Conservation (phyloP, 768 basidiomycete species). For the Pisolithus albus region DNA sequence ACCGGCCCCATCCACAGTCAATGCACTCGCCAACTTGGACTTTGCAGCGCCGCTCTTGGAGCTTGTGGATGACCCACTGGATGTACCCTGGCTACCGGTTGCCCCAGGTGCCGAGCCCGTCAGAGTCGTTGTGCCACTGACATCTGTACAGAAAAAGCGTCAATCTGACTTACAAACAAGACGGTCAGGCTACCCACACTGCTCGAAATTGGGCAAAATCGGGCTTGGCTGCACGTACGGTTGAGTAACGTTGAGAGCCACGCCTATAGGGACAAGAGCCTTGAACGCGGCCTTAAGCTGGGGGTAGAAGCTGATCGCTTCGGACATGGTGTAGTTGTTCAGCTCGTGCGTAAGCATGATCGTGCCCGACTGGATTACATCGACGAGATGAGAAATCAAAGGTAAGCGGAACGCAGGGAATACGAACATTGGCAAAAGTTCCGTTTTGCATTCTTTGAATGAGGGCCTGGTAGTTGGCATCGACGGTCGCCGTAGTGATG, state of each 20-base stretch:
- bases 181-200: slow-evolving; percentile 31
- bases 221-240: slow-evolving; percentile 47
- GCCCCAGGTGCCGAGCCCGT: neutral
- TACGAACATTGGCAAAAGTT: slow-evolving; percentile 32
- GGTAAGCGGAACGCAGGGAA: neutral
- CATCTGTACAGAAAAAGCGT: slow-evolving; percentile 9
- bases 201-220: slow-evolving; percentile 35
- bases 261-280: slow-evolving; percentile 47
- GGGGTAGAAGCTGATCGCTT: slow-evolving; percentile 46
- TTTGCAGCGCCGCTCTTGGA: neutral
- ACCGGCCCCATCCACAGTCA: neutral
- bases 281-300: slow-evolving; percentile 40
- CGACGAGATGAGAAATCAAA: neutral
- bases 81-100: slow-evolving; percentile 1
- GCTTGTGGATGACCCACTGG: slow-evolving; percentile 2
- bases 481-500: slow-evolving; percentile 40
- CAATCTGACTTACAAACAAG: neutral
- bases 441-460: slow-evolving; percentile 40
- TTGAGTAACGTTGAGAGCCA: slow-evolving; percentile 43
- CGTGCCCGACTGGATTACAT: slow-evolving; percentile 33
- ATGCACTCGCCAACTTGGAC: slow-evolving; percentile 4
- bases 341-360: slow-evolving; percentile 56
- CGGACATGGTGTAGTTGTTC: slow-evolving; percentile 53
- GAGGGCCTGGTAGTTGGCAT: slow-evolving; percentile 49
- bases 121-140: slow-evolving; percentile 21